Evolutionary conservation across 2,329 filamentous ascomycete species (phyloP), one percentile per base, ranked within the genome.

Genomic region (Hymenoscyphus fraxineus): DNA sequence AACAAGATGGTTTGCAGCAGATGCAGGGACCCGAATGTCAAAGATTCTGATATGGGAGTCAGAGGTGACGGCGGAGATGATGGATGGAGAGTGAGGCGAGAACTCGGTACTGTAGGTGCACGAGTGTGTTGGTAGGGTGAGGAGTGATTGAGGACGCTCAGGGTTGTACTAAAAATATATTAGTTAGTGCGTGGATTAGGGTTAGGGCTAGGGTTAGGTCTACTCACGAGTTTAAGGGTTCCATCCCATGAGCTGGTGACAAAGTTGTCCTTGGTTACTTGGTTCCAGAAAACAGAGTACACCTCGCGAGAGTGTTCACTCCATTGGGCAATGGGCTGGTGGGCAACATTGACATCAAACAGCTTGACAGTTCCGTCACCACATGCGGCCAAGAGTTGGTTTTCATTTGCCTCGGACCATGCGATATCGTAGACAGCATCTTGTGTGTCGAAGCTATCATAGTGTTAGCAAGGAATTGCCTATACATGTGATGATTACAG

Each of bases 341-440:
- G 76, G 65, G 89, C 82, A 40, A 96, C 83, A 3, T 84, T 86
- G 39, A 93, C 85, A 78, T 99, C 95, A 77, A 95, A 99, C 58
- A 99, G 86, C 80, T 97, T 97, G 73, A 99, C 85, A 62, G 91
- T 94, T 63, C 95, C 95, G 79, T 99, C 95, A 68, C 95, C 95
- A 70, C 91, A 93, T 0, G 93, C 93, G 1, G 90, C 89, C 22
- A 96, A 84, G 60, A 97, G 81, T 80, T 99, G 95, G 78, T 95
- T 96, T 80, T 97, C 94, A 80, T 99, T 93, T 70, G 92, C 86
- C 80, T 99, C 95, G 19, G 93, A 97, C 93, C 95, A 98, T 32
- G 93, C 86, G 61, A 95, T 83, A 78, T 99, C 95, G 78, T 96
- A 99, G 69, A 98, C 89, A 56, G 93, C 91, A 77, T 99, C 95